Conservation (phyloP, 2,329 filamentous ascomycete genomes). For the Allantophomopsis cytisporea region DNA sequence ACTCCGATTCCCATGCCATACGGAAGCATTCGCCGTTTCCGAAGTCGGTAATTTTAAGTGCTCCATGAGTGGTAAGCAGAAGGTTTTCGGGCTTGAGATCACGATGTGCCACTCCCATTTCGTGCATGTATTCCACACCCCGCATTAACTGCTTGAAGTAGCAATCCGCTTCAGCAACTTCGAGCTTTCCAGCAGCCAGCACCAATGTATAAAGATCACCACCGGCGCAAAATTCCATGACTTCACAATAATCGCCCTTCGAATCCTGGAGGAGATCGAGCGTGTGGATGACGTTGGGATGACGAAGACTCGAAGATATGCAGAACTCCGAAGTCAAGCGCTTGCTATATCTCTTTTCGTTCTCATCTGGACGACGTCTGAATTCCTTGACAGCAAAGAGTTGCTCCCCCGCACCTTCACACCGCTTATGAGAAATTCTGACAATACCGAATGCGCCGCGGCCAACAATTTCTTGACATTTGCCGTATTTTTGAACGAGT, state of each 20-base stretch:
- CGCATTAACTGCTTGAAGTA: conserved; percentile 99
- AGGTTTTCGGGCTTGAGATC: conserved; percentile 96
- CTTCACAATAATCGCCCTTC: conserved; percentile 96
- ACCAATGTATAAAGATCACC: conserved; percentile 93
- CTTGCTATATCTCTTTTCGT: conserved; percentile 95
- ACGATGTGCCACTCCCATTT: conserved; percentile 96
- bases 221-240: conserved; percentile 98
- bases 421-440: conserved; percentile 89
- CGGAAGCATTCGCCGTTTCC: conserved; percentile 98
- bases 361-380: conserved; percentile 84
- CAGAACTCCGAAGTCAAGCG: conserved; percentile 95
- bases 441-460: conserved; percentile 96
- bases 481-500: conserved; percentile 92
- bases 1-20: conserved; percentile 98
- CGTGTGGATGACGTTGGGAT: conserved; percentile 97
- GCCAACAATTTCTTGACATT: conserved; percentile 93
- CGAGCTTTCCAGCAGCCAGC: conserved; percentile 79
- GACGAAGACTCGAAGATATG: conserved; percentile 90
- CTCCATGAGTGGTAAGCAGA: conserved; percentile 81
- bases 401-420: conserved; percentile 72
- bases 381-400: conserved; percentile 98
- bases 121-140: conserved; percentile 96
- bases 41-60: conserved; percentile 95
- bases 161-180: conserved; percentile 87
- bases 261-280: conserved; percentile 89